Conservation (phyloP, 202 grass and related monocot species). For the Schoenoplectus triqueter region DNA sequence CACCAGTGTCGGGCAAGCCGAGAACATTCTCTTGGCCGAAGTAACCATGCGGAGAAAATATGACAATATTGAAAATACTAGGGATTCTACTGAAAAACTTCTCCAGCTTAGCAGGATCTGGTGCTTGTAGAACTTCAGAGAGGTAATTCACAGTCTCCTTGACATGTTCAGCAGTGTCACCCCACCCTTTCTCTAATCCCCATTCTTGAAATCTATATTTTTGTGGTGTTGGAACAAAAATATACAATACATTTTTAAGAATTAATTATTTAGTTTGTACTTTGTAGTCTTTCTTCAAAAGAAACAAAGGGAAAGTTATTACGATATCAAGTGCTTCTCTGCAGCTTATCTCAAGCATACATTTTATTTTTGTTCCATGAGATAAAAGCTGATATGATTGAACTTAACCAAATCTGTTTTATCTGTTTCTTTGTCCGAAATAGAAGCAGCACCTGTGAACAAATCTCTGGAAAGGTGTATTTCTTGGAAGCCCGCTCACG, state of each 20-base stretch:
- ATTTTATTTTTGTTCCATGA: neutral
- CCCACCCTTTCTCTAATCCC: constrained; percentile 98
- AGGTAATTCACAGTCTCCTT: constrained; percentile 85
- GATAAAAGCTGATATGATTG: constrained; percentile 1
- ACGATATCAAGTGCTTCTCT: neutral
- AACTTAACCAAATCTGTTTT: neutral
- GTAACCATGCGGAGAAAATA: constrained; percentile 90
- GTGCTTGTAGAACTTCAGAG: constrained; percentile 94
- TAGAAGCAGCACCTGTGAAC: constrained; percentile 60
- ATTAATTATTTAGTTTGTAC: neutral
- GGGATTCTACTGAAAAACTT: constrained; percentile 90
- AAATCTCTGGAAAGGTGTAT: constrained; percentile 81
- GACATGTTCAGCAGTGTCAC: constrained; percentile 68
- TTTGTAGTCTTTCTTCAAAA: constrained; percentile 25
- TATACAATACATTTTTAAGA: neutral
- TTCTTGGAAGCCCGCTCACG: constrained; percentile 65
- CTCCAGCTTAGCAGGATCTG: constrained; percentile 83
- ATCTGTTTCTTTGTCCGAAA: constrained; percentile 1
- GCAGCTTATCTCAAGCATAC: neutral
- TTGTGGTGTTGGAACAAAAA: neutral
- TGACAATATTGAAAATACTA: constrained; percentile 73
- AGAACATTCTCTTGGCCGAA: constrained; percentile 97
- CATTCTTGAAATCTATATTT: constrained; percentile 80
- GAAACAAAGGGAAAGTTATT: neutral
- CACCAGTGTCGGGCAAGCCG: constrained; percentile 91